Evolutionary conservation across 768 basidiomycete species (phyloP).

Genomic region (Agrocybe praecox): DNA sequence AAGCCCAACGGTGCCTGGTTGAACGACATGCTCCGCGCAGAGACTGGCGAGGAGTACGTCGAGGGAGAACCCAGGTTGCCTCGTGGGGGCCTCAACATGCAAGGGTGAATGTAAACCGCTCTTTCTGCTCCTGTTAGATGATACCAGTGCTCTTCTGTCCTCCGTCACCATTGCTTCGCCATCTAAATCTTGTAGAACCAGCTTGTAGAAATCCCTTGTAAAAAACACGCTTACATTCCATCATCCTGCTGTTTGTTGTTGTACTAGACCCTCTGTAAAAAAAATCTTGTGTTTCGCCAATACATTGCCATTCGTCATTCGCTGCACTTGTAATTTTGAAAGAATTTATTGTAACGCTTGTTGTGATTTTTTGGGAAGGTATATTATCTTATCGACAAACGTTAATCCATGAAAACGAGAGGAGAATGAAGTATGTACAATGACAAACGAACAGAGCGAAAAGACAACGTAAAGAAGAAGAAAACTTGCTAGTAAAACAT

Average conservation of each 20-base stretch:
- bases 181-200: background rate
- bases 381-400: background rate
- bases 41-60: constrained; percentile 72
- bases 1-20: constrained; percentile 84
- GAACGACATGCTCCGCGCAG: constrained; percentile 78
- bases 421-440: background rate
- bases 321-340: too few species aligned
- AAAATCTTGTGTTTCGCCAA: too few species aligned
- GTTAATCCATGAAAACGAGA: background rate
- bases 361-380: too few species aligned
- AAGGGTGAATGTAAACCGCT: constrained; percentile 39
- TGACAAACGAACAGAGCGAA: background rate
- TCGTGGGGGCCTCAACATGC: constrained; percentile 58
- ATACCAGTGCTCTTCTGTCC: background rate
- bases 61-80: constrained; percentile 74
- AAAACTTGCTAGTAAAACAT: background rate
- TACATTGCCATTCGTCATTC: background rate
- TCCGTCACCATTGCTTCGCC: background rate
- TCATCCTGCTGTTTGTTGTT: background rate
- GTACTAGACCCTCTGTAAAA: constrained; percentile 1
- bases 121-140: background rate
- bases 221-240: constrained; percentile 1
- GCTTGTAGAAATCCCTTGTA: constrained; percentile 1
- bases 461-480: background rate
- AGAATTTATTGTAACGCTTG: too few species aligned